phyloP scores from a whole-genome alignment of 148 eudicot genomes.

The Heliosperma pusillum region DNA sequence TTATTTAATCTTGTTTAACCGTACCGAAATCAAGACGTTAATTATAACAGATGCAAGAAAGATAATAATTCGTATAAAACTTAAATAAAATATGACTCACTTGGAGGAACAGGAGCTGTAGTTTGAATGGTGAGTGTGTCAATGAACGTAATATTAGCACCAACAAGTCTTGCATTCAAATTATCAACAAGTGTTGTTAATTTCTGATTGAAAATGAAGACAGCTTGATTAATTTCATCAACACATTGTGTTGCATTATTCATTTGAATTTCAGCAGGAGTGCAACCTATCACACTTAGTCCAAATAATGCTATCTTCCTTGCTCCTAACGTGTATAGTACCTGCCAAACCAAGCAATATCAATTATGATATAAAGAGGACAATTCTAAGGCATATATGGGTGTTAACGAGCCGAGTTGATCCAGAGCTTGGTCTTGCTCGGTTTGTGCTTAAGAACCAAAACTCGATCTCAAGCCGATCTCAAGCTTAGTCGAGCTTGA shows the following conservation, averaged over 20 bases:
- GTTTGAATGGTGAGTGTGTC: constrained; percentile 29
- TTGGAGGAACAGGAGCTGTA: background rate
- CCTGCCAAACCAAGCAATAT: constrained; percentile 26
- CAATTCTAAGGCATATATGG: no score
- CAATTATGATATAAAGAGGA: no score
- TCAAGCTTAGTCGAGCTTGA: no score
- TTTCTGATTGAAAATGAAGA: constrained; percentile 36
- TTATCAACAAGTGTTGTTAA: constrained; percentile 33
- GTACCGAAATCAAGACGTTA: no score
- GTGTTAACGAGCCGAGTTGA: no score
- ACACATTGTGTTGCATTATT: constrained; percentile 30
- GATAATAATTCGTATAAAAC: no score
- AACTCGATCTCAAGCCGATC: no score
- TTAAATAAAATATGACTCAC: no score
- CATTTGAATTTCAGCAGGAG: constrained; percentile 20
- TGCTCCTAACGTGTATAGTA: constrained; percentile 46
- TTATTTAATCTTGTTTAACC: no score
- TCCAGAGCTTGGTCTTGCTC: no score
- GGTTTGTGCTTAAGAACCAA: no score
- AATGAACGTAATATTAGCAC: constrained; percentile 38
- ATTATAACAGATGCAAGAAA: no score
- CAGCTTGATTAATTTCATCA: constrained; percentile 26
- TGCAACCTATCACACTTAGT: constrained; percentile 40
- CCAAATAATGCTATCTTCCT: constrained; percentile 53
- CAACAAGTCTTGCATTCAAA: constrained; percentile 27